Evolutionary conservation across 495 filamentous ascomycete species (phyloP), one percentile per base, ranked within the genome.

Genomic region (Letharia lupina): DNA sequence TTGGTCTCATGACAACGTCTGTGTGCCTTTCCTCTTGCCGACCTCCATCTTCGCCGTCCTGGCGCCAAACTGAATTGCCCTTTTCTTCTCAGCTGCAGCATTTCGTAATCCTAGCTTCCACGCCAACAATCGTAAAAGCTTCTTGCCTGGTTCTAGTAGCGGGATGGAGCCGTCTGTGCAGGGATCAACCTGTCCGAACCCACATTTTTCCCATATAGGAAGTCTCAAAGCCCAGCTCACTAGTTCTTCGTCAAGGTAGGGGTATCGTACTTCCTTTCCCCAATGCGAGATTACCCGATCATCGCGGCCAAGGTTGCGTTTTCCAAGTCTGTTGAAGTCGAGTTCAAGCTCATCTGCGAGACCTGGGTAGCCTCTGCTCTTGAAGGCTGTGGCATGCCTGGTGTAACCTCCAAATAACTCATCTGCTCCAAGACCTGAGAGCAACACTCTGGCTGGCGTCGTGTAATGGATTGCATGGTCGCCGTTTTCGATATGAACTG

Each of bases 401-500:
- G 86, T 85, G 71, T 99, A 99, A 8, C 94, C 94, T 28, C 87
- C 94, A 68, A 99, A 96, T 4, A 99, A 86, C 75, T 99, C 94
- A 73, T 99, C 94, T 6, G 94, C 94, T 3, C 94, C 94, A 11
- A 99, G 86, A 12, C 94, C 94, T 13, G 93, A 97, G 7, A 99
- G 80, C 1, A 98, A 82, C 3, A 96, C 89, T 18, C 93, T 86
- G 0, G 94, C 89, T 0, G 86, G 79, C 2, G 90, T 91, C 8
- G 77, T 82, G 73, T 92, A 93, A 4, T 73, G 67, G 42, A 61
- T 40, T 12, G 63, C n/a, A 31, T 16, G 57, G 23, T 54, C 62
- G 12, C 68, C 52, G 15, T 42, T 62, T 39, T 45, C 35, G 18
- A 56, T 44, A 10, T 72, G 68, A n/a, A 81, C 75, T 8, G 74